Evolutionary conservation across 176 grass and related monocot genomes (phyloP).

Genomic region (Saccharum spontaneum): DNA sequence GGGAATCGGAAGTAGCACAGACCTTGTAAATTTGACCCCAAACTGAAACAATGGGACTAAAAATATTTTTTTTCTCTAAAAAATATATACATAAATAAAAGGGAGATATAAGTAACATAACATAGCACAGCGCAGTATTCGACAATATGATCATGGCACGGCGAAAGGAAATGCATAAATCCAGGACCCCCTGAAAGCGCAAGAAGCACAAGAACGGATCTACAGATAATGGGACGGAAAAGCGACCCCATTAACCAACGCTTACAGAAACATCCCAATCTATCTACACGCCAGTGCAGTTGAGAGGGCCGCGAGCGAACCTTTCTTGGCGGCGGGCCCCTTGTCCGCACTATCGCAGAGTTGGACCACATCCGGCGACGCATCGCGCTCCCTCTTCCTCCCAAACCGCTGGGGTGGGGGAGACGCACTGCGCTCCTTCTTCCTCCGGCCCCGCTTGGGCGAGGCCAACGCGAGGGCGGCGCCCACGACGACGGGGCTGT

Average conservation of each 20-base stretch:
- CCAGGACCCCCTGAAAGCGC: neutral
- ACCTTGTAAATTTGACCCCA: neutral
- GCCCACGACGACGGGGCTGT: slow-evolving; percentile 31
- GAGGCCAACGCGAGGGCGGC: slow-evolving; percentile 30
- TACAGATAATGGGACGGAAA: neutral
- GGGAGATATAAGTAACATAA: neutral
- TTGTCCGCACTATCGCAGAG: neutral
- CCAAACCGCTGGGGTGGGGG: neutral
- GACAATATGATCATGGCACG: neutral
- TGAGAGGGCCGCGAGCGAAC: slow-evolving; percentile 12
- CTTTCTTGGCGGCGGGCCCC: slow-evolving; percentile 19
- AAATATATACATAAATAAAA: neutral
- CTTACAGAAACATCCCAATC: neutral
- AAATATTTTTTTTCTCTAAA: neutral
- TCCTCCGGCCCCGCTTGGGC: slow-evolving; percentile 17
- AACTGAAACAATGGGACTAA: neutral
- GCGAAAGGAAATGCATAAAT: neutral
- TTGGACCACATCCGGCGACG: slow-evolving; percentile 10
- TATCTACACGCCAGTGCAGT: neutral
- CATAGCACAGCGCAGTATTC: neutral
- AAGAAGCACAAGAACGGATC: neutral
- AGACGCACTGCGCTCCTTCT: slow-evolving; percentile 16
- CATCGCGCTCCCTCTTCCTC: slow-evolving; percentile 35
- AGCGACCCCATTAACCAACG: neutral
- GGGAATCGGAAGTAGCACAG: neutral